A percentile compares a stretch with the other conserved stretches of the same genome.
Conservation (phyloP, 1,139 yeast genomes). For the Diutina ranongensis region DNA sequence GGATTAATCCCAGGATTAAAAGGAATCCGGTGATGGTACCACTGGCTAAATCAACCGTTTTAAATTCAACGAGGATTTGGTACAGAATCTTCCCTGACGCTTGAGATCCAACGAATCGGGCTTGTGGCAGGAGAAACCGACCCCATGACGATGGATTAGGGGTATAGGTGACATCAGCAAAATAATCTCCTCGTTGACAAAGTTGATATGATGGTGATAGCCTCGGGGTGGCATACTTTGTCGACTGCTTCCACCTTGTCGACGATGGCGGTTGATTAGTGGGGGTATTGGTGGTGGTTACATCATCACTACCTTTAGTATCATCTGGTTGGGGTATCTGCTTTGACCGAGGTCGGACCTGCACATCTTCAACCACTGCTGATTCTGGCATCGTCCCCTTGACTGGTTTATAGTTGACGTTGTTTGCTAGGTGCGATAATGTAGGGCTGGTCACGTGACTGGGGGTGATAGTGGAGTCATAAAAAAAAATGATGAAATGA, state of each 20-base stretch:
- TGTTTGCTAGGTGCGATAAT: background rate
- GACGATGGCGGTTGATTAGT: background rate
- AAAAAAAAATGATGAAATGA: too few species aligned
- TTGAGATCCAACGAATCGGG: conserved; percentile 59
- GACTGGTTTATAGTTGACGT: background rate
- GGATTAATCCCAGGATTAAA: conserved; percentile 71
- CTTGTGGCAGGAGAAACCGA: conserved; percentile 45
- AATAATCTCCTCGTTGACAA: background rate
- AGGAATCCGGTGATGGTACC: conserved; percentile 67
- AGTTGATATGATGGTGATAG: background rate
- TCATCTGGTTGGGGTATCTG: too few species aligned
- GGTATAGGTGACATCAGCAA: background rate
- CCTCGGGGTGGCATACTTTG: background rate
- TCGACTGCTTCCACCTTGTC: too few species aligned
- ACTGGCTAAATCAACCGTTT: conserved; percentile 51
- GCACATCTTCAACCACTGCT: too few species aligned
- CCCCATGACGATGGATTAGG: background rate
- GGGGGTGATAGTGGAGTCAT: background rate
- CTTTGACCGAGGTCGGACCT: too few species aligned
- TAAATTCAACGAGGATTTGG: conserved; percentile 61
- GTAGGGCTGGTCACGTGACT: background rate
- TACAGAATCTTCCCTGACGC: conserved; percentile 59
- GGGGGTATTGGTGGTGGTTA: background rate
- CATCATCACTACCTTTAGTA: too few species aligned
- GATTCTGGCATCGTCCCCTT: too few species aligned